These are phyloP conservation scores for Linum trigynum DNA, from an alignment of 345 rosid genomes.

Conservation along the genomic window DNA sequence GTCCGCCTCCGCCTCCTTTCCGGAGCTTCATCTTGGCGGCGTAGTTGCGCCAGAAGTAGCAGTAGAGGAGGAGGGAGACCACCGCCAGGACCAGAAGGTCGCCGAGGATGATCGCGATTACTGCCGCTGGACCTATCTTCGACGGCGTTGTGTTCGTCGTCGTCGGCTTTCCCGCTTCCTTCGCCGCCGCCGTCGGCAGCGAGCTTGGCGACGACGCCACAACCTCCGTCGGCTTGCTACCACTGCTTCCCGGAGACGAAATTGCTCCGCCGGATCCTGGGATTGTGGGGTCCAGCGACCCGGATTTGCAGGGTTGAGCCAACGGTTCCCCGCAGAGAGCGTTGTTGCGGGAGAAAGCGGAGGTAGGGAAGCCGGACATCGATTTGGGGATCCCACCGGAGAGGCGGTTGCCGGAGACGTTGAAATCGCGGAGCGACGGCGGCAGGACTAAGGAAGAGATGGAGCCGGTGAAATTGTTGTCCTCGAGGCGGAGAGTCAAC, in stretches of 20 bases:
- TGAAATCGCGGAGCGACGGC: constrained; percentile 60
- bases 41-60: constrained; percentile 81
- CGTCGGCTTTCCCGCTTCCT: constrained; percentile 10
- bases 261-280: constrained; percentile 61
- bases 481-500: constrained; percentile 65
- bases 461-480: constrained; percentile 48
- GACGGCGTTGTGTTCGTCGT: constrained; percentile 8
- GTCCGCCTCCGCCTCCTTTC: constrained; percentile 19
- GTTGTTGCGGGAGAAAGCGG: constrained; percentile 45
- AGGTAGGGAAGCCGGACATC: constrained; percentile 45
- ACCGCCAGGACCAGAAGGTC: constrained; percentile 51
- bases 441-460: constrained; percentile 38
- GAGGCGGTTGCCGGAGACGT: constrained; percentile 53
- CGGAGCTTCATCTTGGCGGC: constrained; percentile 32
- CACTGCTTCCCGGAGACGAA: constrained; percentile 36
- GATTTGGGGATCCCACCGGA: constrained; percentile 64
- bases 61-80: constrained; percentile 67
- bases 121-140: constrained; percentile 45
- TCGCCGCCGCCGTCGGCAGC: constrained; percentile 23
- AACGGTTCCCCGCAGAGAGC: constrained; percentile 72
- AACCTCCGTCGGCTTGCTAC: constrained; percentile 36
- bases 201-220: constrained; percentile 66
- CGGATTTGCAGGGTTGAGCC: constrained; percentile 25
- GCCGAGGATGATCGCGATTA: constrained; percentile 61
- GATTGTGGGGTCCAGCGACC: constrained; percentile 34